A percentile compares a stretch with the other conserved stretches of the same genome.
These are phyloP conservation scores for Apiospora sp. DNA, from an alignment of 2,329 filamentous ascomycete genomes.

Conservation along the genomic window DNA sequence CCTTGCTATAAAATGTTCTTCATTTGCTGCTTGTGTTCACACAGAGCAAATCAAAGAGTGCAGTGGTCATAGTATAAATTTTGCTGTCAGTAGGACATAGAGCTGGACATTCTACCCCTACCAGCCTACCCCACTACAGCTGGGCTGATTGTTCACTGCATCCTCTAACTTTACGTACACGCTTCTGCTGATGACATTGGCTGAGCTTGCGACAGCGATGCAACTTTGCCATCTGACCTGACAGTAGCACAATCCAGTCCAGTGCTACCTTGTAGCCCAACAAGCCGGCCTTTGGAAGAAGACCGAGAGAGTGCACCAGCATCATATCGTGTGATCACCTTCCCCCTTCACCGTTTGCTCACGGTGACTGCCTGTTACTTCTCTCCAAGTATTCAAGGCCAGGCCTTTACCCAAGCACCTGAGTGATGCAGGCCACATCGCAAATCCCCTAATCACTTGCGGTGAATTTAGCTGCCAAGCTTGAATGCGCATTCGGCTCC, in stretches of 20 bases:
- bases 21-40: not conserved
- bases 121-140: not conserved
- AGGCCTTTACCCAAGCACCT: not conserved
- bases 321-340: constrained; percentile 16
- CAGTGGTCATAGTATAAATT: not conserved
- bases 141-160: not conserved
- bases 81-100: not conserved
- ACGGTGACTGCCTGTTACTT: constrained; percentile 9
- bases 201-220: constrained; percentile 16
- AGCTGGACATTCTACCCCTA: not conserved
- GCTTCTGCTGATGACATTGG: constrained; percentile 13
- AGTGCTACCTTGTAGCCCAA: constrained; percentile 13
- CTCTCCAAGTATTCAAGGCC: not conserved
- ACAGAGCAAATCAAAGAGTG: not conserved
- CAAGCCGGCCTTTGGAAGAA: not conserved
- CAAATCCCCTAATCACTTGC: constrained; percentile 7
- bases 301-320: constrained; percentile 1
- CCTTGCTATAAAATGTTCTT: not conserved
- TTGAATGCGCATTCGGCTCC: not conserved
- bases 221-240: constrained; percentile 1
- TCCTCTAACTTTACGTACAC: not conserved
- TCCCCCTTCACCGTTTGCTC: not conserved
- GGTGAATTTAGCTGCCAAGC: constrained; percentile 2
- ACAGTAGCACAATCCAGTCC: constrained; percentile 6
- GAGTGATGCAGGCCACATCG: constrained; percentile 20